phyloP scores from a whole-genome alignment of 23 red algal species.

The Agarophyton chilense region DNA sequence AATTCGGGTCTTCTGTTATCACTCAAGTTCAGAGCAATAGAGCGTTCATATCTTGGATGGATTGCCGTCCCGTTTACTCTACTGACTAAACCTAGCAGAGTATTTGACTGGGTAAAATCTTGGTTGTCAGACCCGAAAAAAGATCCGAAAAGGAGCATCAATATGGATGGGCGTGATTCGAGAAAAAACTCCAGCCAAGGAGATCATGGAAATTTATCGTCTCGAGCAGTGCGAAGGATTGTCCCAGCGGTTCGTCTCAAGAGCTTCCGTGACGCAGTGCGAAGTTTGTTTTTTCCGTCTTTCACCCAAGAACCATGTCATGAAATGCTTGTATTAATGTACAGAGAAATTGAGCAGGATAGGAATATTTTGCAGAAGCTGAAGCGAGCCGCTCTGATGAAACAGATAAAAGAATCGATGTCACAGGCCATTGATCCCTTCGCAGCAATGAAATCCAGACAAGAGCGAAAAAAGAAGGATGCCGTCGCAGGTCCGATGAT shows the following conservation, averaged over 20 bases:
- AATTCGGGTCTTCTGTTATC: slow-evolving; percentile 28
- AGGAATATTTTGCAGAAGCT: slow-evolving; percentile 7
- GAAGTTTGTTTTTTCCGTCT: slow-evolving; percentile 37
- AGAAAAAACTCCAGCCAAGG: neutral
- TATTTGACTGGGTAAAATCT: neutral
- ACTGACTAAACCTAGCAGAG: neutral
- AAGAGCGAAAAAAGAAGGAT: neutral
- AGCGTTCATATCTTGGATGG: slow-evolving; percentile 54
- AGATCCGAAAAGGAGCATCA: neutral
- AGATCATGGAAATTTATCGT: neutral
- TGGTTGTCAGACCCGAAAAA: neutral
- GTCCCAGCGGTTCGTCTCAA: slow-evolving; percentile 35
- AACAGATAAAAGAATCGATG: slow-evolving; percentile 30
- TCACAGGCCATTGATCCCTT: slow-evolving; percentile 14
- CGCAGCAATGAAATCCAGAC: slow-evolving; percentile 1
- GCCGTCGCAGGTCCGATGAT: neutral
- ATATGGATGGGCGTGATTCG: neutral
- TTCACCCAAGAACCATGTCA: slow-evolving; percentile 61
- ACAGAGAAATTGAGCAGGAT: slow-evolving; percentile 38
- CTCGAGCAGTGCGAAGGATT: slow-evolving; percentile 35
- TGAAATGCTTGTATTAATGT: slow-evolving; percentile 41
- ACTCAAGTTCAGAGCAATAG: slow-evolving; percentile 55
- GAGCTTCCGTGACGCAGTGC: neutral
- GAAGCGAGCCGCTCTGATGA: slow-evolving; percentile 7
- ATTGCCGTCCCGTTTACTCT: slow-evolving; percentile 28